These are phyloP conservation scores for Cydonia oblonga DNA, from an alignment of 331 rosid genomes.

Conservation along the genomic window DNA sequence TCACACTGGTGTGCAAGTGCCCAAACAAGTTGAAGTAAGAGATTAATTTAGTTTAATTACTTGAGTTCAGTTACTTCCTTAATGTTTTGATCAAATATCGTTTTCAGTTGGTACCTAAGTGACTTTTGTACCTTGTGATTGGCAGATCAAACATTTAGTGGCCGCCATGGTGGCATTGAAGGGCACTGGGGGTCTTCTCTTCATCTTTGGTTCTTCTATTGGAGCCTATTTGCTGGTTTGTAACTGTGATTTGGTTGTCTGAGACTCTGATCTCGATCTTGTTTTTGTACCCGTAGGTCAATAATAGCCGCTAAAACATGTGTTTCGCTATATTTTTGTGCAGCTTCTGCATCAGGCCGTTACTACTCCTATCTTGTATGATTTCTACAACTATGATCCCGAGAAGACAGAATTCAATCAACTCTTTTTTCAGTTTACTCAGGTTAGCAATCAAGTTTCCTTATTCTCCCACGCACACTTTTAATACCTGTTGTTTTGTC, in stretches of 20 bases:
- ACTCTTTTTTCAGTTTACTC: slow-evolving; percentile 50
- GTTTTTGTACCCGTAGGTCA: background rate
- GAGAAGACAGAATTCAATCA: slow-evolving; percentile 44
- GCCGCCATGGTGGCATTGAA: slow-evolving; percentile 41
- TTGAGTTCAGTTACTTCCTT: background rate
- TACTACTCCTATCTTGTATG: slow-evolving; percentile 47
- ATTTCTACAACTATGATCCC: slow-evolving; percentile 59
- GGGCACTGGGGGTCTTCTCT: slow-evolving; percentile 48
- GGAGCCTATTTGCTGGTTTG: slow-evolving; percentile 58
- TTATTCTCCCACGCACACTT: background rate
- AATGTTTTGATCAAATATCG: background rate
- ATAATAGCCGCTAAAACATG: background rate
- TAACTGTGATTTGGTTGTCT: background rate
- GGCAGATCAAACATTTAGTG: slow-evolving; percentile 39
- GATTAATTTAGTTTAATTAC: background rate
- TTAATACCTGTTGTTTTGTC: background rate
- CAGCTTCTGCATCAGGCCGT: slow-evolving; percentile 59
- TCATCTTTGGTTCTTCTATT: slow-evolving; percentile 43
- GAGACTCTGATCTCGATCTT: background rate
- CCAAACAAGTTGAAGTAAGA: slow-evolving; percentile 39
- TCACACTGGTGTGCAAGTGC: slow-evolving; percentile 36
- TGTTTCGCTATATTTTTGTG: background rate
- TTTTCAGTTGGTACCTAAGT: background rate
- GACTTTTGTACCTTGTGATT: slow-evolving; percentile 6
- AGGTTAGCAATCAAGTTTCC: slow-evolving; percentile 25